A percentile compares a stretch with the other conserved stretches of the same genome.
Conservation (phyloP, 2,329 filamentous ascomycete genomes). For the Claviceps paspali region DNA sequence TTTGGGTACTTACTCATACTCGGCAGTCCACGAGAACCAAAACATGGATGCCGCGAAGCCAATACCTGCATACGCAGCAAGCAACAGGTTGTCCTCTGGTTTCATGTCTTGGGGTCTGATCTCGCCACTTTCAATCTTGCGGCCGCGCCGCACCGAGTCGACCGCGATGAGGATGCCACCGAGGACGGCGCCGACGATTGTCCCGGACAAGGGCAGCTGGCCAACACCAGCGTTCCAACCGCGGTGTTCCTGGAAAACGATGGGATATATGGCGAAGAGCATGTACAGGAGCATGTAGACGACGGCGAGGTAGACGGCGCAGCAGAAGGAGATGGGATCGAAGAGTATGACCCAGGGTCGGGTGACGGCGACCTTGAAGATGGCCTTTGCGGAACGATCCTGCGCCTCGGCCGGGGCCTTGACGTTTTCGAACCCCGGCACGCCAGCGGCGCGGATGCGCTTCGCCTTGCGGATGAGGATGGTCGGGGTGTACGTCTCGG, state of each 20-base stretch:
- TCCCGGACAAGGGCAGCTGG: conserved; percentile 35
- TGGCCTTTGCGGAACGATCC: conserved; percentile 24
- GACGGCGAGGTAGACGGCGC: conserved; percentile 36
- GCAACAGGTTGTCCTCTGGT: conserved; percentile 40
- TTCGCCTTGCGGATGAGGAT: conserved; percentile 38
- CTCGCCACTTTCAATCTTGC: conserved; percentile 23
- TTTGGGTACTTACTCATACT: conserved; percentile 25
- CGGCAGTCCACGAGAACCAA: conserved; percentile 45
- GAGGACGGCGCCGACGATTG: conserved; percentile 30
- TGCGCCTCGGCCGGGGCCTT: conserved; percentile 31
- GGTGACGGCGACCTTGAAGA: conserved; percentile 37
- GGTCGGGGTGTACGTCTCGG: conserved; percentile 37
- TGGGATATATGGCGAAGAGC: conserved; percentile 42
- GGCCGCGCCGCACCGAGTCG: conserved; percentile 22
- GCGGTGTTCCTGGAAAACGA: conserved; percentile 35
- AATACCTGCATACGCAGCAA: conserved; percentile 39
- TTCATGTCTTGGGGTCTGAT: conserved; percentile 11
- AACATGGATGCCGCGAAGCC: conserved; percentile 43
- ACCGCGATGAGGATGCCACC: conserved; percentile 26
- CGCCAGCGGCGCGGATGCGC: conserved; percentile 30
- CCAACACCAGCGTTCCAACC: conserved; percentile 39
- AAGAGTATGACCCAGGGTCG: conserved; percentile 39
- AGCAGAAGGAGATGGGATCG: conserved; percentile 35
- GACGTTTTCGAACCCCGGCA: conserved; percentile 36
- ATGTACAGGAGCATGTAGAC: conserved; percentile 40